Percentiles rank a stretch among this genome's conserved stretches.
phyloP scores from a whole-genome alignment of 164 flowering plant genomes.

The Nymphaea thermarum region DNA sequence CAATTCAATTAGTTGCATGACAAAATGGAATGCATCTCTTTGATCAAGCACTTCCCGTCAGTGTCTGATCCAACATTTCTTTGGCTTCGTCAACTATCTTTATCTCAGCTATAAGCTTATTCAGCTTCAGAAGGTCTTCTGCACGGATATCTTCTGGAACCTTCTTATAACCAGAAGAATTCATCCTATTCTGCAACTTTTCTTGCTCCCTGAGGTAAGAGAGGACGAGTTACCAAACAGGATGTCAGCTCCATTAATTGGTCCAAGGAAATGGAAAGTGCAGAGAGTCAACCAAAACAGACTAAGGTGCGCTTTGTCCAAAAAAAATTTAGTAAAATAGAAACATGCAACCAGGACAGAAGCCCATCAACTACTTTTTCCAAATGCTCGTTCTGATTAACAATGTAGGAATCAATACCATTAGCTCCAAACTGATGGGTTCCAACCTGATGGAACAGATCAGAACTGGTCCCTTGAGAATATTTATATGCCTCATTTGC shows the following conservation, averaged over 20 bases:
- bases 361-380: too few species aligned
- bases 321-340: too few species aligned
- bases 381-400: too few species aligned
- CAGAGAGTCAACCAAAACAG: background rate
- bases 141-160: conserved; percentile 49
- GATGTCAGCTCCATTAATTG: background rate
- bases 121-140: conserved; percentile 42
- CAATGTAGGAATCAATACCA: too few species aligned
- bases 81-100: conserved; percentile 34
- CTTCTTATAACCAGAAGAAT: conserved; percentile 55
- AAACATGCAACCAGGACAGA: too few species aligned
- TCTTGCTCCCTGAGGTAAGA: conserved; percentile 51
- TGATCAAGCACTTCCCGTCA: conserved; percentile 5
- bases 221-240: background rate
- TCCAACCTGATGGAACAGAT: too few species aligned
- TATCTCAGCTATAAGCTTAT: conserved; percentile 43
- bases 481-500: background rate
- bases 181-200: conserved; percentile 38
- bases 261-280: background rate
- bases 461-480: background rate
- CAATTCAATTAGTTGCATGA: background rate
- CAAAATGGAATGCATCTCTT: background rate
- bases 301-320: background rate
- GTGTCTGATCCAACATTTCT: conserved; percentile 21
- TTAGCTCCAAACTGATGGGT: too few species aligned